phyloP scores from a whole-genome alignment of 352 stramenopile genomes.

The Elongisporangium anandrum region DNA sequence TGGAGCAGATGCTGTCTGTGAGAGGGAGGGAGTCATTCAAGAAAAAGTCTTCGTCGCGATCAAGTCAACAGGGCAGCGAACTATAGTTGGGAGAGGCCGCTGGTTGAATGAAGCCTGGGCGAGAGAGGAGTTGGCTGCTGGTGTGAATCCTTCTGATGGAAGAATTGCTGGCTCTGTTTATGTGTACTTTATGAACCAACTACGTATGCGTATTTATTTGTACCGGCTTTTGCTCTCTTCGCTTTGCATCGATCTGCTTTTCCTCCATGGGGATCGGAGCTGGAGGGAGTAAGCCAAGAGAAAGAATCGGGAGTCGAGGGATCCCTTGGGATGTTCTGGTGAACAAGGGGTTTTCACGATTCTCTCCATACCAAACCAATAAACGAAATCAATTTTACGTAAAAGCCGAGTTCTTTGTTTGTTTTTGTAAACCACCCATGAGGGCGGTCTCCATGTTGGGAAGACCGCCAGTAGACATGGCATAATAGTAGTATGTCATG shows the following conservation, averaged over 20 bases:
- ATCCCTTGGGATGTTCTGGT: conserved; percentile 40
- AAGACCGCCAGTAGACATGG: not conserved
- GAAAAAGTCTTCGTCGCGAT: not conserved
- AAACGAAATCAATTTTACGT: not conserved
- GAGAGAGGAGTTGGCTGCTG: not conserved
- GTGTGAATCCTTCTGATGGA: not conserved
- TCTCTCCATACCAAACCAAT: conserved; percentile 32
- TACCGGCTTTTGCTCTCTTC: not conserved
- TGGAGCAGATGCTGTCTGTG: not conserved
- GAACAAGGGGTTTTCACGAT: conserved; percentile 60
- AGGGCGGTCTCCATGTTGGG: not conserved
- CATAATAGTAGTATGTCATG: not conserved
- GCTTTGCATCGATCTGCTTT: not conserved
- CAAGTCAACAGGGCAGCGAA: not conserved
- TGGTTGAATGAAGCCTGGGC: not conserved
- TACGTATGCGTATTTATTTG: not conserved
- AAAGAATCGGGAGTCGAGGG: conserved; percentile 40
- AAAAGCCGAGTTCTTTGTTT: not conserved
- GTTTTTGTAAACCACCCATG: not conserved
- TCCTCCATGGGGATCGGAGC: conserved; percentile 4
- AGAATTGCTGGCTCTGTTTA: not conserved
- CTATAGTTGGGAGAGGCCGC: not conserved
- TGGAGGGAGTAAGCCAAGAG: conserved; percentile 20
- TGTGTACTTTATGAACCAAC: not conserved
- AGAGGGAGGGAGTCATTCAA: not conserved